These are phyloP conservation scores for Gossypium gossypioides DNA, from an alignment of 441 rosid species.

Conservation along the genomic window DNA sequence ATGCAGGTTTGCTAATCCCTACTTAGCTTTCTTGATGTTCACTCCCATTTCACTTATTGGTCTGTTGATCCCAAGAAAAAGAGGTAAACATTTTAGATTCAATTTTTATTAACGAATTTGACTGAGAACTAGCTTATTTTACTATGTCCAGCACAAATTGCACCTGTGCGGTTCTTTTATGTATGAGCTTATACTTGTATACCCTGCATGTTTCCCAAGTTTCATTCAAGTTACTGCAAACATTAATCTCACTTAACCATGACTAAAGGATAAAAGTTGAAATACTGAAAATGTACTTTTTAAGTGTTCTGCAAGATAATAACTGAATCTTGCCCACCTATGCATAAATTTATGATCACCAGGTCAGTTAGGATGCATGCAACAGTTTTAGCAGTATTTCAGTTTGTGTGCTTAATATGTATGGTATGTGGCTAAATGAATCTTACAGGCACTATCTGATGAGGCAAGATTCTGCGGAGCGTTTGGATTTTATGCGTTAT, in stretches of 20 bases:
- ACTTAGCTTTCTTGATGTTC: constrained; percentile 79
- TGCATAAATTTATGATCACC: neutral
- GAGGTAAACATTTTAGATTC: constrained; percentile 43
- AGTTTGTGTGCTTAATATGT: neutral
- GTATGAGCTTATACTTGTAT: neutral
- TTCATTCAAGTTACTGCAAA: neutral
- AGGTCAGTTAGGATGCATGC: neutral
- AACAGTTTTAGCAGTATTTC: neutral
- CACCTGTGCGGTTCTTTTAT: neutral
- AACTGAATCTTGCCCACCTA: neutral
- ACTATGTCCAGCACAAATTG: neutral
- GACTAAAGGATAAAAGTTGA: neutral
- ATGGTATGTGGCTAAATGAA: constrained; percentile 6
- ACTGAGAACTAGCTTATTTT: neutral
- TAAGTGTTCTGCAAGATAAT: neutral
- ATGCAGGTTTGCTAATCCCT: constrained; percentile 92
- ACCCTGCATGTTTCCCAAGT: neutral
- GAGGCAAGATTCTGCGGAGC: constrained; percentile 99
- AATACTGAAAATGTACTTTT: neutral
- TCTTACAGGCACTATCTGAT: constrained; percentile 55
- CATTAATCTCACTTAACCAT: neutral
- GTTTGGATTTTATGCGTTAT: constrained; percentile 63
- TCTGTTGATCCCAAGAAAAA: constrained; percentile 62
- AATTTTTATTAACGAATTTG: neutral
- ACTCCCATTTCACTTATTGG: constrained; percentile 75